A percentile compares a stretch with the other conserved stretches of the same genome.
Evolutionary conservation across 176 grass and related monocot genomes (phyloP).

Genomic region (Lolium perenne): DNA sequence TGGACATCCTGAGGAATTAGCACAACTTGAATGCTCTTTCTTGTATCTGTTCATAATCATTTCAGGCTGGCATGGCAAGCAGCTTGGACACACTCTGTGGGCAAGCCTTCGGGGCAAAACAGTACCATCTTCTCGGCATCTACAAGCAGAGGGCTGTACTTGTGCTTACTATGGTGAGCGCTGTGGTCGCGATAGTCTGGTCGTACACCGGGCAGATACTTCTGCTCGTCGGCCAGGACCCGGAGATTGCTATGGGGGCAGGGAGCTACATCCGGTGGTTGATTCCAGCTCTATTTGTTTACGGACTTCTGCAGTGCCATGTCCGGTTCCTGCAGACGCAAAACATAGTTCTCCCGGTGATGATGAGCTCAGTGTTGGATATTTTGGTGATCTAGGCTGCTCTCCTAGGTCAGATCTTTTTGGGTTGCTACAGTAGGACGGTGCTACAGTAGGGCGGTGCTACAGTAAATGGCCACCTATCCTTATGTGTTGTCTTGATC

Average conservation of each 20-base stretch:
- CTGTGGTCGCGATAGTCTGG: slow-evolving; percentile 55
- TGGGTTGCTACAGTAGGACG: too few relatives aligned
- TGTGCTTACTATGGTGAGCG: slow-evolving; percentile 59
- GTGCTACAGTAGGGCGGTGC: too few relatives aligned
- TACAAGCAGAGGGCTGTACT: slow-evolving; percentile 75
- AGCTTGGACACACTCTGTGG: slow-evolving; percentile 68
- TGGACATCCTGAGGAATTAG: not conserved
- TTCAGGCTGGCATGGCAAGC: slow-evolving; percentile 52
- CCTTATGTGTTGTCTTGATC: too few relatives aligned
- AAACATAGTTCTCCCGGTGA: slow-evolving; percentile 68
- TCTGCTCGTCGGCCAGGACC: slow-evolving; percentile 64
- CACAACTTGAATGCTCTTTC: not conserved
- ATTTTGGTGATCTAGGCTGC: too few relatives aligned
- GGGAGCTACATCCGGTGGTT: slow-evolving; percentile 73
- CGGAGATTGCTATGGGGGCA: slow-evolving; percentile 63
- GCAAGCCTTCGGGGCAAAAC: slow-evolving; percentile 72
- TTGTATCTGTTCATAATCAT: not conserved
- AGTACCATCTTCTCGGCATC: slow-evolving; percentile 64
- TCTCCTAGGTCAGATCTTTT: too few relatives aligned
- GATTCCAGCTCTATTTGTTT: slow-evolving; percentile 65
- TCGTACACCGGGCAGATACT: slow-evolving; percentile 64
- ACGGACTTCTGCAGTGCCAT: slow-evolving; percentile 62
- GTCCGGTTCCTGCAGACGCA: slow-evolving; percentile 70
- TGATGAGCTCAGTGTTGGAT: too few relatives aligned
- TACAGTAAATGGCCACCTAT: too few relatives aligned